These are phyloP conservation scores for Achaetomiella virescens DNA, from an alignment of 495 filamentous ascomycete species.

Conservation along the genomic window DNA sequence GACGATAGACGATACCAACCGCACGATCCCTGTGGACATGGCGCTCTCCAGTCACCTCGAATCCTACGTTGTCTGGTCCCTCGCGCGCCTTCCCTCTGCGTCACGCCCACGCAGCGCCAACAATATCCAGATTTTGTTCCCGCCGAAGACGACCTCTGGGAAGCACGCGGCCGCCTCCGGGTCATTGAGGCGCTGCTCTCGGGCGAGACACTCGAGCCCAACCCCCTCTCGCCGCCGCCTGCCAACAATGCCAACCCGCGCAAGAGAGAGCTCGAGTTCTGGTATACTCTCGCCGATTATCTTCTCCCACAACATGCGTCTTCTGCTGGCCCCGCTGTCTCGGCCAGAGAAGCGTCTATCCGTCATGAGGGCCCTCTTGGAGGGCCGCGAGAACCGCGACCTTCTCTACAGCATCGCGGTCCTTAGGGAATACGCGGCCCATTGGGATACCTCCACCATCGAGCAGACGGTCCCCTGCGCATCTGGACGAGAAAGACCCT, in stretches of 20 bases:
- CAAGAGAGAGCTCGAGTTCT: constrained; percentile 68
- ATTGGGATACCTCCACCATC: constrained; percentile 58
- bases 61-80: constrained; percentile 64
- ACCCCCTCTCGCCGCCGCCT: constrained; percentile 46
- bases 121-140: constrained; percentile 3
- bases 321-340: constrained; percentile 32
- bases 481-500: constrained; percentile 62
- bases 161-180: constrained; percentile 59
- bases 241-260: constrained; percentile 48
- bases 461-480: constrained; percentile 52
- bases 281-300: constrained; percentile 68
- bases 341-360: constrained; percentile 57
- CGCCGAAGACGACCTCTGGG: constrained; percentile 46
- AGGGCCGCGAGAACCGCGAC: constrained; percentile 81
- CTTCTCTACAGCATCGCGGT: constrained; percentile 85
- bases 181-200: constrained; percentile 71
- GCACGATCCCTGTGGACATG: constrained; percentile 55
- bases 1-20: constrained; percentile 32
- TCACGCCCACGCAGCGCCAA: constrained; percentile 22
- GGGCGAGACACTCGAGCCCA: constrained; percentile 55
- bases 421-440: constrained; percentile 63
- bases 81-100: constrained; percentile 36
- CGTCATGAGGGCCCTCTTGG: constrained; percentile 60
- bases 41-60: constrained; percentile 58
- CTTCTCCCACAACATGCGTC: constrained; percentile 57